A percentile compares a stretch with the other conserved stretches of the same genome.
Conservation (phyloP, 305 asterid species). For the Rubia peregrina region DNA sequence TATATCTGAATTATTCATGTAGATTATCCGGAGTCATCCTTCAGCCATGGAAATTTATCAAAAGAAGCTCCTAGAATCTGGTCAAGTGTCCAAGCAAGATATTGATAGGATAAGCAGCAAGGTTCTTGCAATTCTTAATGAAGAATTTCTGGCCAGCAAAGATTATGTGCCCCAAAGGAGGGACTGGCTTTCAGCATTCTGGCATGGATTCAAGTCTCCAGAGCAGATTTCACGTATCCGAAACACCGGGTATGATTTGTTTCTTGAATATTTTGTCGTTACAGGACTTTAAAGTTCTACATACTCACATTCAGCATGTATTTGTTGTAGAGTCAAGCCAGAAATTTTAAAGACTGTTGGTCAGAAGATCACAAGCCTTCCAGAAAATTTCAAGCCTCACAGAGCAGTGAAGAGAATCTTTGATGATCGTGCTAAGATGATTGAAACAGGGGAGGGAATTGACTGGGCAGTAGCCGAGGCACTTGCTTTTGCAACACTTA, state of each 20-base stretch:
- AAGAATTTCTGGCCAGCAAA: conserved; percentile 92
- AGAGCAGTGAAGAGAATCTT: conserved; percentile 75
- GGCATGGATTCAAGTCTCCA: conserved; percentile 90
- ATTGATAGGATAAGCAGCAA: conserved; percentile 61
- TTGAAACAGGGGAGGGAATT: conserved; percentile 83
- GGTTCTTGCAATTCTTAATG: conserved; percentile 67
- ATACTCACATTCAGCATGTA: conserved; percentile 16
- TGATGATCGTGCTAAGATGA: conserved; percentile 86
- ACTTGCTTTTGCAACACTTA: conserved; percentile 90
- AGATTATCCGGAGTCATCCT: conserved; percentile 81
- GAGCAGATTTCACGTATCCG: conserved; percentile 83
- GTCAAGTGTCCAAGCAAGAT: conserved; percentile 61
- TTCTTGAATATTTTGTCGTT: conserved; percentile 5
- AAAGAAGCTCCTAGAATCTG: conserved; percentile 64
- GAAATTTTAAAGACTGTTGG: conserved; percentile 91
- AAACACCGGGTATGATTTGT: conserved; percentile 62
- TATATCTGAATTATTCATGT: conserved; percentile 25
- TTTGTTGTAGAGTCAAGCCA: conserved; percentile 66
- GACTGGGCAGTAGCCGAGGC: conserved; percentile 98
- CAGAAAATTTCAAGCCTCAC: conserved; percentile 73
- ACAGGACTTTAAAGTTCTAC: conserved; percentile 7
- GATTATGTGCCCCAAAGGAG: conserved; percentile 76
- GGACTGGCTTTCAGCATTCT: conserved; percentile 98
- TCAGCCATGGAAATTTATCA: conserved; percentile 80
- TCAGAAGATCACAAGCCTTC: conserved; percentile 74